Percentiles rank a stretch among this genome's conserved stretches.
phyloP scores from a whole-genome alignment of 129 eudicot genomes.

The Pittosporum tobira region DNA sequence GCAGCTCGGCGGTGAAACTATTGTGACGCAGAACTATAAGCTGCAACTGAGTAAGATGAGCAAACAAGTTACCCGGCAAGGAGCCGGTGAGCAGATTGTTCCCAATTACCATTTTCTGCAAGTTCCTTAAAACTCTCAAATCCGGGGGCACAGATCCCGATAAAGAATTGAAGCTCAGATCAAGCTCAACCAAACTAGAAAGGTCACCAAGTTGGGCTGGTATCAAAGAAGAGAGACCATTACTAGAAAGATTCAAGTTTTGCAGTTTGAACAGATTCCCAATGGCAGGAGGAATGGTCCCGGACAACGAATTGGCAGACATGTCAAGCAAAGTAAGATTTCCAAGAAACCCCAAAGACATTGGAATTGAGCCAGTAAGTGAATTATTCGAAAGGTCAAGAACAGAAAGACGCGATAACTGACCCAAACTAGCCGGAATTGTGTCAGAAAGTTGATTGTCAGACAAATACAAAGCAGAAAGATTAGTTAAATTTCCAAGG shows the following conservation, averaged over 20 bases:
- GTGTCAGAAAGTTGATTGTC: slow-evolving; percentile 49
- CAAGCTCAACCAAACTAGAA: slow-evolving; percentile 53
- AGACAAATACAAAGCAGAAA: slow-evolving; percentile 44
- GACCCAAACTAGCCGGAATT: slow-evolving; percentile 58
- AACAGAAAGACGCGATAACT: slow-evolving; percentile 39
- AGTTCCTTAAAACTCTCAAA: slow-evolving; percentile 39
- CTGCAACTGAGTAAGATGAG: slow-evolving; percentile 43
- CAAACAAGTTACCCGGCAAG: slow-evolving; percentile 46
- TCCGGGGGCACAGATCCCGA: slow-evolving; percentile 42
- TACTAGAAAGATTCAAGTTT: slow-evolving; percentile 55
- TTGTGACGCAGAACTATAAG: slow-evolving; percentile 39
- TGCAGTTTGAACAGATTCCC: slow-evolving; percentile 45
- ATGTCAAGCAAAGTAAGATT: slow-evolving; percentile 59
- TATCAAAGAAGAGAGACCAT: slow-evolving; percentile 48
- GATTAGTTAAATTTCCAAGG: slow-evolving; percentile 56
- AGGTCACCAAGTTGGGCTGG: slow-evolving; percentile 64
- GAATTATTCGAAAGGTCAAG: slow-evolving; percentile 69
- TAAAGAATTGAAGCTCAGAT: slow-evolving; percentile 57
- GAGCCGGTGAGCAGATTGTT: slow-evolving; percentile 48
- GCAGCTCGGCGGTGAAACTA: slow-evolving; percentile 44
- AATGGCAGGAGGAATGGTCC: slow-evolving; percentile 51
- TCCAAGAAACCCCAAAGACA: slow-evolving; percentile 38
- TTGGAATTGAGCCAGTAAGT: slow-evolving; percentile 55
- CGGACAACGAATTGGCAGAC: slow-evolving; percentile 72
- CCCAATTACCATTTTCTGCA: slow-evolving; percentile 43